phyloP scores from a whole-genome alignment of 192 early-diverging fungal genomes.

The Dimargaris xerosporica region DNA sequence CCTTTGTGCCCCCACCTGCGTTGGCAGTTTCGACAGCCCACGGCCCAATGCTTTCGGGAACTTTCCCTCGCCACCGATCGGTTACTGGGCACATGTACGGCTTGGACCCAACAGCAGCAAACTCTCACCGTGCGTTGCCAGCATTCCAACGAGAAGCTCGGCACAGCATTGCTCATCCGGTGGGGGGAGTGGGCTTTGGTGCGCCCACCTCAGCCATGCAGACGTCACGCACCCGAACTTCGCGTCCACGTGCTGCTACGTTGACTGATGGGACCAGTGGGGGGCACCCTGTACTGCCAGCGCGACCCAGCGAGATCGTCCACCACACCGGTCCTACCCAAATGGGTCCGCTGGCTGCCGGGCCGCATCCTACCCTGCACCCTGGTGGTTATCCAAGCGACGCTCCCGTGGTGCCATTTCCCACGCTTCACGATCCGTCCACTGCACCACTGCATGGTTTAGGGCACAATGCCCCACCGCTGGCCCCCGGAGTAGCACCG shows the following conservation, averaged over 20 bases:
- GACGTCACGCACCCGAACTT: not conserved
- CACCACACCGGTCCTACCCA: not conserved
- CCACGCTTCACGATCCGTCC: not conserved
- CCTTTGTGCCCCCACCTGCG: constrained; percentile 40
- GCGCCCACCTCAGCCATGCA: not conserved
- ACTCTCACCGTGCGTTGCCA: no score
- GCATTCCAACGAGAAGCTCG: not conserved
- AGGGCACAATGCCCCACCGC: not conserved
- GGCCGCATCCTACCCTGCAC: not conserved
- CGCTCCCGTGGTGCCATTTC: not conserved
- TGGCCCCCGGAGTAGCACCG: no score
- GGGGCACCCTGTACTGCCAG: not conserved
- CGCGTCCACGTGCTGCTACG: constrained; percentile 1
- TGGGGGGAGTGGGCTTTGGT: not conserved
- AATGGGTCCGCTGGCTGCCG: not conserved
- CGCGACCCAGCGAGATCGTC: not conserved
- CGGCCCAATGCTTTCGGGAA: not conserved
- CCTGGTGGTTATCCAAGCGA: not conserved
- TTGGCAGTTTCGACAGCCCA: not conserved
- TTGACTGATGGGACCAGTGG: not conserved
- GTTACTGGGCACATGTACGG: not conserved
- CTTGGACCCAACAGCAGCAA: not conserved
- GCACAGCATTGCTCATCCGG: constrained; percentile 1
- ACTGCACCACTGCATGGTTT: not conserved
- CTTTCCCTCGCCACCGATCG: not conserved